These are phyloP conservation scores for Candolleomyces aberdarensis DNA, from an alignment of 768 basidiomycete species.

Conservation along the genomic window DNA sequence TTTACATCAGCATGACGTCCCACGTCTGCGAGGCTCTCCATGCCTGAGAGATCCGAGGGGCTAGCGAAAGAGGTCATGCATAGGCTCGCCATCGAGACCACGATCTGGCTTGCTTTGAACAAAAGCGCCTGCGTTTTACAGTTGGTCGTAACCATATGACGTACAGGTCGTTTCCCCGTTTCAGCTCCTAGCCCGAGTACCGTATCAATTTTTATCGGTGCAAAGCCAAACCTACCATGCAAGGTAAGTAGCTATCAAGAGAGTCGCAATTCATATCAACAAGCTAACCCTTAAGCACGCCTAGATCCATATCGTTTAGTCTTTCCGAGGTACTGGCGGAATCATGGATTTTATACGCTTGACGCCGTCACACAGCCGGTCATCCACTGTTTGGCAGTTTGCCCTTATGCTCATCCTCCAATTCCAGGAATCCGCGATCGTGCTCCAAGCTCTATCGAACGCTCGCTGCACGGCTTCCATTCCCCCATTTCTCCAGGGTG, in stretches of 20 bases:
- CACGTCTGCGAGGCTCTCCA: neutral
- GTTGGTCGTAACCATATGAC: neutral
- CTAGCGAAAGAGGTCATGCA: neutral
- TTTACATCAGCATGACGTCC: neutral
- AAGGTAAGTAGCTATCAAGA: neutral
- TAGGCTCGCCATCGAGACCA: no score
- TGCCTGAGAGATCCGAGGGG: neutral
- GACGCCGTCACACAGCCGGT: neutral
- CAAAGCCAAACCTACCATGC: no score
- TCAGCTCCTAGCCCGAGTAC: no score
- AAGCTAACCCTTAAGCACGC: neutral
- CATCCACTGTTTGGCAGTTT: neutral
- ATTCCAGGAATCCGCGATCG: no score
- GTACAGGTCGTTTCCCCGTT: neutral
- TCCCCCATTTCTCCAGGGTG: no score
- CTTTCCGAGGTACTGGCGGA: slow-evolving; percentile 2
- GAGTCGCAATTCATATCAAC: neutral
- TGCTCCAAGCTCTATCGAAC: no score
- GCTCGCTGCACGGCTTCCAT: no score
- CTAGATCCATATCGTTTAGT: no score
- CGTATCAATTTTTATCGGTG: no score
- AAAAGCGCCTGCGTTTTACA: no score
- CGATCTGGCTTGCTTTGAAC: no score
- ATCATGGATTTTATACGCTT: neutral
- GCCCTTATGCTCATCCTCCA: no score